phyloP scores from a whole-genome alignment of 2,329 filamentous ascomycete species.

The Epichloe gansuensis region DNA sequence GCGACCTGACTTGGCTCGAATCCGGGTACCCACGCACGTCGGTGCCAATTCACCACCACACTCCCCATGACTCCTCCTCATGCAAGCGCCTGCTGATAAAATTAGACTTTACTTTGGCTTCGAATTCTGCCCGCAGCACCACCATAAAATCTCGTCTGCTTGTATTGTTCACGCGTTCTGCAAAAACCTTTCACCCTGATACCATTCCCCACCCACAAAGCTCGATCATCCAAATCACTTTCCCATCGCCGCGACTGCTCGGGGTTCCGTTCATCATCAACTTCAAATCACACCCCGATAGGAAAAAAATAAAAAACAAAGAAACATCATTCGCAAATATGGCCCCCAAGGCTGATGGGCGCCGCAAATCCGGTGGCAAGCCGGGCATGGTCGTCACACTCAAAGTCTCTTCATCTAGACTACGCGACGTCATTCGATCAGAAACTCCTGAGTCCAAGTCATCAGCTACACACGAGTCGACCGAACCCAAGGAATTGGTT shows the following conservation, averaged over 20 bases:
- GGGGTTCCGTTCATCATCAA: not conserved
- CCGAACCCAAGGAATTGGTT: conserved; percentile 25
- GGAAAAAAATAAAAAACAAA: too few species aligned
- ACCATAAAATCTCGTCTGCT: not conserved
- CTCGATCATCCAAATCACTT: not conserved
- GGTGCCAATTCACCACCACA: conserved; percentile 11
- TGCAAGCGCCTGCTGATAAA: conserved; percentile 5
- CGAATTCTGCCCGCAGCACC: not conserved
- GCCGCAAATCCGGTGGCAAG: conserved; percentile 27
- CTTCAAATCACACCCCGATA: conserved; percentile 4
- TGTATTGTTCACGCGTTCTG: not conserved
- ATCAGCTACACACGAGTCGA: conserved; percentile 20
- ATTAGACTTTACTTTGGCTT: not conserved
- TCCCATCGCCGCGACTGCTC: not conserved
- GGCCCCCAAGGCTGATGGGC: conserved; percentile 23
- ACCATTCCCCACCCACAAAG: not conserved
- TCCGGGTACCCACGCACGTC: conserved; percentile 7
- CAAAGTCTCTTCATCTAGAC: conserved; percentile 35
- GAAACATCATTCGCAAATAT: conserved; percentile 13
- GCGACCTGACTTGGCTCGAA: conserved; percentile 15
- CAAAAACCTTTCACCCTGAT: not conserved
- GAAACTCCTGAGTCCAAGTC: conserved; percentile 32
- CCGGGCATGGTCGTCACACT: conserved; percentile 36
- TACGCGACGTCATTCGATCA: conserved; percentile 38
- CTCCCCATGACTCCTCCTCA: conserved; percentile 9